Evolutionary conservation across 345 rosid genomes (phyloP).

Genomic region (Hibiscus tridactylites): DNA sequence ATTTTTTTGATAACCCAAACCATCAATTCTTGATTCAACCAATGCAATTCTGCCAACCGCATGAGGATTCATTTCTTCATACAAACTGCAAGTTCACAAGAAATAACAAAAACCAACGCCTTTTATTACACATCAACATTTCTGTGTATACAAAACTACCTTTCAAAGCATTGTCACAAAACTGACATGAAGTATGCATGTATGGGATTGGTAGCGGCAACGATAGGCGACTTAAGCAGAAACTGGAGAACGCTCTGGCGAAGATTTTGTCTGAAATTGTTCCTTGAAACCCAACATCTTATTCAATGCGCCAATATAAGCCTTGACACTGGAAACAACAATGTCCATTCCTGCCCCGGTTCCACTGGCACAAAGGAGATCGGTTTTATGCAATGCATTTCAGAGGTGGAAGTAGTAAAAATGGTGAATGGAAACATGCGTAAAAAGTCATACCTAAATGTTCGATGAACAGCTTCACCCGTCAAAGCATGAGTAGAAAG

Average conservation of each 20-base stretch:
- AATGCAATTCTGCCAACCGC: no score
- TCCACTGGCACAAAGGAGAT: conserved; percentile 38
- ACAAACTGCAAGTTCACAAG: neutral
- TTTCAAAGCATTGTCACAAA: neutral
- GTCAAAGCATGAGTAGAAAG: conserved; percentile 44
- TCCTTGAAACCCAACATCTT: conserved; percentile 73
- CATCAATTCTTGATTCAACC: no score
- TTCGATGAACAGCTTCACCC: conserved; percentile 48
- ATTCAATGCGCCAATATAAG: conserved; percentile 75
- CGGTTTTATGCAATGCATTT: neutral
- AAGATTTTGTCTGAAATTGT: conserved; percentile 16
- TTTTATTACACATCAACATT: neutral
- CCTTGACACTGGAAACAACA: conserved; percentile 87
- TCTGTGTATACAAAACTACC: neutral
- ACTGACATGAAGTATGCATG: neutral
- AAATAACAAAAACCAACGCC: neutral
- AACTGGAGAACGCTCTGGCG: conserved; percentile 22
- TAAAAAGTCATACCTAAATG: conserved; percentile 52
- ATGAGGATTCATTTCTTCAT: neutral
- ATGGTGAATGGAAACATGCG: neutral
- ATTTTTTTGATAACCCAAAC: no score
- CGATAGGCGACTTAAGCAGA: conserved; percentile 26
- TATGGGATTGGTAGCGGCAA: conserved; percentile 18
- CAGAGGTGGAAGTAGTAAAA: neutral
- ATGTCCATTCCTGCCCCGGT: conserved; percentile 85